phyloP scores from a whole-genome alignment of 768 basidiomycete species.

The Termitomyces sp. region DNA sequence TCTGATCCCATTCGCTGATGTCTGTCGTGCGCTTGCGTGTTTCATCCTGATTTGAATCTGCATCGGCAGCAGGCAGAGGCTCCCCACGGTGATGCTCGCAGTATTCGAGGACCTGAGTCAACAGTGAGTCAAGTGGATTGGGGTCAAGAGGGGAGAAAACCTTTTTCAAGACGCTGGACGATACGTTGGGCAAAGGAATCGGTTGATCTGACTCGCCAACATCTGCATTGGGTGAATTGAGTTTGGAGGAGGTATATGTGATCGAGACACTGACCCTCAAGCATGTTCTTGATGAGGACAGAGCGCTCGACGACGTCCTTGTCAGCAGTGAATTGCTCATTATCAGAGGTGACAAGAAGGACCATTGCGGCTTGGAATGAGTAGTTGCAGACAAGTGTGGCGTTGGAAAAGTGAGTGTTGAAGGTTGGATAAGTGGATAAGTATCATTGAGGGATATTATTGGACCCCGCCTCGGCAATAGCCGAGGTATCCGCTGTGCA shows the following conservation, averaged over 20 bases:
- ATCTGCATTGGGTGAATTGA: constrained; percentile 42
- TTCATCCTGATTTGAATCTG: constrained; percentile 83
- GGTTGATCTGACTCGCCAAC: constrained; percentile 92
- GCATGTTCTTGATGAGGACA: constrained; percentile 99
- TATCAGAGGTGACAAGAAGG: constrained; percentile 89
- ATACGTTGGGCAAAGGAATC: constrained; percentile 92
- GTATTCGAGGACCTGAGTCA: constrained; percentile 86
- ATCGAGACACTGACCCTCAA: constrained; percentile 64
- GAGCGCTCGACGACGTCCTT: constrained; percentile 93
- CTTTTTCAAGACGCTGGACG: constrained; percentile 90
- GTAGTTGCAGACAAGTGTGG: constrained; percentile 11
- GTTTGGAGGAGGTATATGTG: constrained; percentile 2
- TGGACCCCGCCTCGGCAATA: constrained; percentile 26
- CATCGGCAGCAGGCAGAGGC: constrained; percentile 83
- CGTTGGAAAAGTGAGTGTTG: constrained; percentile 6
- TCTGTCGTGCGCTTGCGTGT: constrained; percentile 97
- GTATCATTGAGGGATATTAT: constrained; percentile 17
- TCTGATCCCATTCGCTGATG: constrained; percentile 98
- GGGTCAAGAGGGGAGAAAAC: constrained; percentile 27
- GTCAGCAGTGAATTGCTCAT: constrained; percentile 90
- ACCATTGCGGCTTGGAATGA: constrained; percentile 48
- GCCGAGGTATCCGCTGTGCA: constrained; percentile 23
- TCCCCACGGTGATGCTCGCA: constrained; percentile 99
- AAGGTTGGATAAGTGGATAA: constrained; percentile 12
- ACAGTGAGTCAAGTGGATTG: background rate